Conservation (phyloP, 75 land plant species). For the Pinus taeda region DNA sequence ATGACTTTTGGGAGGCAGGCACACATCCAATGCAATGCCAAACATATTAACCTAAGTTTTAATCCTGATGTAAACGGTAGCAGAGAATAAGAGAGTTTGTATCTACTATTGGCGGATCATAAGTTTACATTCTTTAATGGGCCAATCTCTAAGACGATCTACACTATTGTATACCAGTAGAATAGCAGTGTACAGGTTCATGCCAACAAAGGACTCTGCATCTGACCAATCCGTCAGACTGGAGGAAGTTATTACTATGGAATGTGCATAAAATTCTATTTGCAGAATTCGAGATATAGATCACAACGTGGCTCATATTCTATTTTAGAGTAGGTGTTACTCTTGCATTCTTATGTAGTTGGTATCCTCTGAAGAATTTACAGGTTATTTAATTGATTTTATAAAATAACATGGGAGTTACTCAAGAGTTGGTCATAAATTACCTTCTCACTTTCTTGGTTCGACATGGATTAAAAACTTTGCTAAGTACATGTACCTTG, state of each 20-base stretch:
- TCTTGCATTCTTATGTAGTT: not conserved
- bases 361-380: not conserved
- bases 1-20: not conserved
- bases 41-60: not conserved
- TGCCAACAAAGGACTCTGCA: not conserved
- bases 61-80: not conserved
- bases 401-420: not conserved
- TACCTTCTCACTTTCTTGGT: not conserved
- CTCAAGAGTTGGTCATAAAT: not conserved
- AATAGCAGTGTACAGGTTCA: not conserved
- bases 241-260: not conserved
- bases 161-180: not conserved
- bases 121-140: not conserved
- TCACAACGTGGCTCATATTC: not conserved
- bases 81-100: not conserved
- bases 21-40: not conserved
- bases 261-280: not conserved
- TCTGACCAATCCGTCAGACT: not conserved
- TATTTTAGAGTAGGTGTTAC: not conserved
- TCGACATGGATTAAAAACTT: not conserved
- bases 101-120: not conserved
- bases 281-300: not conserved
- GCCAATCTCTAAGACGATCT: not conserved
- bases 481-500: no score
- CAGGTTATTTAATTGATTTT: not conserved